Evolutionary conservation across 306 rosid genomes (phyloP).

Genomic region (Alnus glutinosa): DNA sequence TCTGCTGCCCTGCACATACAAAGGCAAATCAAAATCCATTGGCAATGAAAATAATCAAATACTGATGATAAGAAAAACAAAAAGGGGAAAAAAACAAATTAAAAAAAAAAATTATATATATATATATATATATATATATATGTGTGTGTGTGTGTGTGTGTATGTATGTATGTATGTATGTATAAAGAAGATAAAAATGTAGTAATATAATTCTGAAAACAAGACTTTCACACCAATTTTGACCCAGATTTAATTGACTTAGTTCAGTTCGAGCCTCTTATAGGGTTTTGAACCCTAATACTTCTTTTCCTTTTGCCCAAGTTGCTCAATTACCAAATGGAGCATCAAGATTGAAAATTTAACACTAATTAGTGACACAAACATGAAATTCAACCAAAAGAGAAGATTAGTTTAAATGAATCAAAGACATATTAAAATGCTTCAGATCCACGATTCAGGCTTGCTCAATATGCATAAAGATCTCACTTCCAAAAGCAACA

Average conservation of each 20-base stretch:
- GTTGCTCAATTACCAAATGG: background rate
- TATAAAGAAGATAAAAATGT: background rate
- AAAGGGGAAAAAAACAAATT: too few relatives aligned
- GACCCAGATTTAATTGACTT: background rate
- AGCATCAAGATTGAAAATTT: background rate
- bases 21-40: slow-evolving; percentile 17
- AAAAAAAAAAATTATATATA: too few relatives aligned
- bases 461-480: background rate
- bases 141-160: too few relatives aligned
- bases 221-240: background rate
- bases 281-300: background rate
- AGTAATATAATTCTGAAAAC: background rate
- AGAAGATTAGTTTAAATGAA: background rate
- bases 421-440: background rate
- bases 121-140: accelerated
- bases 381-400: background rate
- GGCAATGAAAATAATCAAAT: background rate
- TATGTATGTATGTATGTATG: too few relatives aligned
- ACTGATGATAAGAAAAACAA: background rate
- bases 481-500: background rate
- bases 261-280: background rate
- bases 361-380: background rate
- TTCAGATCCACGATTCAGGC: background rate
- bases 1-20: slow-evolving; percentile 76
- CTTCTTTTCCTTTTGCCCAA: background rate